These are phyloP conservation scores for Mycena haematopus DNA, from an alignment of 768 basidiomycete species.

Conservation along the genomic window DNA sequence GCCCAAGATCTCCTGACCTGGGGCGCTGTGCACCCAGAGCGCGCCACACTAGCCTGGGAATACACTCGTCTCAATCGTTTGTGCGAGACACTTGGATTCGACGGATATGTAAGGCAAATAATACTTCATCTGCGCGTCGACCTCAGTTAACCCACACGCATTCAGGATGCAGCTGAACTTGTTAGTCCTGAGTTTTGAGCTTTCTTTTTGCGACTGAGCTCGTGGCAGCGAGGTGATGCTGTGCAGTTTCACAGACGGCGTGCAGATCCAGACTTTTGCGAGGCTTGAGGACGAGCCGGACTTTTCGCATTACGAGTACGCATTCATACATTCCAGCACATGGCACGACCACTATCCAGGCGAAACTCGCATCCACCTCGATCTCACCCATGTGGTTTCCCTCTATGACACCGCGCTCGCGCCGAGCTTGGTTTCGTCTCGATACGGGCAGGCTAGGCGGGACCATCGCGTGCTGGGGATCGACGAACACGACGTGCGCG, in stretches of 20 bases:
- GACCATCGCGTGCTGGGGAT: slow-evolving; percentile 40
- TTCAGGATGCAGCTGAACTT: slow-evolving; percentile 38
- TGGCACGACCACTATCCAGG: slow-evolving; percentile 44
- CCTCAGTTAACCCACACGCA: no score
- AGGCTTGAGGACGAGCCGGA: no score
- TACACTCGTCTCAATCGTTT: slow-evolving; percentile 47
- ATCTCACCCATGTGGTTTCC: slow-evolving; percentile 40
- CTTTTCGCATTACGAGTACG: no score
- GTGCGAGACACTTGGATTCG: slow-evolving; percentile 48
- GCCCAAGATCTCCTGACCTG: slow-evolving; percentile 55
- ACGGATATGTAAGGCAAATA: slow-evolving; percentile 59
- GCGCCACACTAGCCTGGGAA: slow-evolving; percentile 35
- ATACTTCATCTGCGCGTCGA: no score
- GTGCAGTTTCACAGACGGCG: slow-evolving; percentile 40
- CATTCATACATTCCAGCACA: no score
- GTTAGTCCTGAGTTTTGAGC: slow-evolving; percentile 27
- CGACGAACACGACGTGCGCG: slow-evolving; percentile 32
- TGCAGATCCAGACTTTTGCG: no score
- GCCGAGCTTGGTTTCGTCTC: slow-evolving; percentile 36
- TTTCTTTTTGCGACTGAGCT: not conserved
- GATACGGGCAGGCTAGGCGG: slow-evolving; percentile 35
- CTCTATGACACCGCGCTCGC: slow-evolving; percentile 43
- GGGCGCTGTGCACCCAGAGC: slow-evolving; percentile 40
- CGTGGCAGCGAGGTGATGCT: slow-evolving; percentile 45
- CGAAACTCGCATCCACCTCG: slow-evolving; percentile 40